Evolutionary conservation across 805 yeast genomes (phyloP), one percentile per base, ranked within the genome.

Genomic region (Wickerhamiella nectarea): DNA sequence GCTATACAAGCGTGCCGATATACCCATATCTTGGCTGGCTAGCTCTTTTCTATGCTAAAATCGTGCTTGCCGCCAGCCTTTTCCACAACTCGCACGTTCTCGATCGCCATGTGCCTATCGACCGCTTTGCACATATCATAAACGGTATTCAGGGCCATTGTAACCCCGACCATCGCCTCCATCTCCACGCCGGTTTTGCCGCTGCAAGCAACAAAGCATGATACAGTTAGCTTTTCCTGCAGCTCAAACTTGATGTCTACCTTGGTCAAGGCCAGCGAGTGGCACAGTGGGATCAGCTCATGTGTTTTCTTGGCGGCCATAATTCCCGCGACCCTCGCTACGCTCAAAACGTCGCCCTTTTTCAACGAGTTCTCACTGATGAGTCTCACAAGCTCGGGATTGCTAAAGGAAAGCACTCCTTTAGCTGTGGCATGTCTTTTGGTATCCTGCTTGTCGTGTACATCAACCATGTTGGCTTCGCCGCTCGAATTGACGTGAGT

Each of bases 71-170:
- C 76, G 6, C 76, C 76, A 2, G 45, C 39, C 50, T 72, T 72
- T 15, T 52, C 54, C 4, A 61, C 44, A 0, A 72, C 73, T 43
- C 57, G 53, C 11, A 70, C 58, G 15, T 58, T 59, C 0, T 50
- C 49, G 2, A 72, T 59, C 1, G 54, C 55, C 75, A 72, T 72
- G 21, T 52, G 51, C 51, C 68, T 63, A 51, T 72, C 77, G n/a
- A 69, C 72, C 1, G 76, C 74, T 50, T 72, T 72, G 52, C 76
- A 71, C 76, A 72, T 72, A 52, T 72, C 77, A 46, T 72, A 72
- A n/a, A 72, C 57, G 11, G 76, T 71, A 24, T 68, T 55, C 34
- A 72, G 52, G 0, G 70, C 60, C 8, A 66, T 59, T 17, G 63
- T 62, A 6, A 63, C 68, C 0, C 77, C 76, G 1, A 66, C 60